A percentile compares a stretch with the other conserved stretches of the same genome.
phyloP scores from a whole-genome alignment of 345 rosid species.

The Camelina laxa region DNA sequence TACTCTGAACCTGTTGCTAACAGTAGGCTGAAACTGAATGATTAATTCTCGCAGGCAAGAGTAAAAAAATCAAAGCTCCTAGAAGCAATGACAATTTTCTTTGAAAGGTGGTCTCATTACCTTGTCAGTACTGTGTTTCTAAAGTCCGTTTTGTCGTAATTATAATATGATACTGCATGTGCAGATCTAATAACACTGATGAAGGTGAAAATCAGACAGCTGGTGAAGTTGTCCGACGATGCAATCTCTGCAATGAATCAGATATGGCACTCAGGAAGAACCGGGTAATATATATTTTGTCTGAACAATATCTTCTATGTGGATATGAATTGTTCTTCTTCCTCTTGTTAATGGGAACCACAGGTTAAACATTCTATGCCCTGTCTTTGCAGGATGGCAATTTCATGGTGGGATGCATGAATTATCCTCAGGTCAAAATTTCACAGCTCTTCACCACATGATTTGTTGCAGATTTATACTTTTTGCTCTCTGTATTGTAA shows the following conservation, averaged over 20 bases:
- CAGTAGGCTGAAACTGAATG: constrained; percentile 28
- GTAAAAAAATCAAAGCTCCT: constrained; percentile 73
- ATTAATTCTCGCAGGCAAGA: constrained; percentile 66
- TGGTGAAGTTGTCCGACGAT: constrained; percentile 75
- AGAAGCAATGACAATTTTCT: constrained; percentile 90
- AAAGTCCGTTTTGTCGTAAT: constrained; percentile 21
- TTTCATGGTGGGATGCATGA: constrained; percentile 93
- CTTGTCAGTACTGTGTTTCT: constrained; percentile 13
- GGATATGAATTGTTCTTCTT: constrained; percentile 21
- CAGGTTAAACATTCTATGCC: constrained; percentile 22
- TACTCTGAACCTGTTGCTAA: constrained; percentile 5
- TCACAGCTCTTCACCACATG: constrained; percentile 24
- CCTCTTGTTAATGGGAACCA: constrained; percentile 18
- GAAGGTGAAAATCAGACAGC: constrained; percentile 61
- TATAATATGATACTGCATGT: constrained; percentile 34
- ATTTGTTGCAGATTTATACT: background rate
- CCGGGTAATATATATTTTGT: constrained; percentile 54
- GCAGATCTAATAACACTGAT: constrained; percentile 64
- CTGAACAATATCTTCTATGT: background rate
- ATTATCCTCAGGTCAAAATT: constrained; percentile 73
- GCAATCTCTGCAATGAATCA: constrained; percentile 80
- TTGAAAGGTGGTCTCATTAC: constrained; percentile 66
- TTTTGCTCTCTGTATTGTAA: background rate
- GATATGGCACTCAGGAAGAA: constrained; percentile 86
- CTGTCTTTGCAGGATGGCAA: constrained; percentile 71